Percentiles rank a stretch among this genome's conserved stretches.
These are phyloP conservation scores for Xylaria sp. DNA, from an alignment of 2,329 filamentous ascomycete species.

Conservation along the genomic window DNA sequence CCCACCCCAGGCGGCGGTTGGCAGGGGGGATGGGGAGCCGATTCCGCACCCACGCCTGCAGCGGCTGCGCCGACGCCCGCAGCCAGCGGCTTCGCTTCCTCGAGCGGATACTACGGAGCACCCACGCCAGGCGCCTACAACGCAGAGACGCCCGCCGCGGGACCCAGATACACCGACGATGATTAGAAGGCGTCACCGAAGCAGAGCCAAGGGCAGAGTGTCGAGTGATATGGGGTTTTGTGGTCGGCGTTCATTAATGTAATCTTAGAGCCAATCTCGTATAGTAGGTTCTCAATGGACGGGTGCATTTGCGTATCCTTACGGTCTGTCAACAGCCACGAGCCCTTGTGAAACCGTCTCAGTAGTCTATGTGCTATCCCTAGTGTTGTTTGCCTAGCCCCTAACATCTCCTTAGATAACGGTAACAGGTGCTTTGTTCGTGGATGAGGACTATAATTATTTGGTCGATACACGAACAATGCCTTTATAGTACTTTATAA, in stretches of 20 bases:
- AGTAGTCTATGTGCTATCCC: neutral
- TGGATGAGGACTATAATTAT: neutral
- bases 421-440: neutral
- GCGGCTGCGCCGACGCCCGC: conserved; percentile 70
- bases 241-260: neutral
- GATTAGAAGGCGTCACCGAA: conserved; percentile 25
- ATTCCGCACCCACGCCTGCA: conserved; percentile 68
- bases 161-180: conserved; percentile 38
- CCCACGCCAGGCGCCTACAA: conserved; percentile 38
- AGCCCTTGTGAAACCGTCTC: neutral
- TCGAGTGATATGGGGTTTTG: conserved; percentile 9
- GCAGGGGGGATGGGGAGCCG: conserved; percentile 61
- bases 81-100: conserved; percentile 56
- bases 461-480: neutral
- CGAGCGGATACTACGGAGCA: conserved; percentile 51
- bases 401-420: neutral
- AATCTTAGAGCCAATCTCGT: conserved; percentile 9
- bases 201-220: conserved; percentile 14
- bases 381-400: neutral
- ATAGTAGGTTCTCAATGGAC: conserved; percentile 2
- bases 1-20: conserved; percentile 70
- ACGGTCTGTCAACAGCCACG: too few relatives aligned
- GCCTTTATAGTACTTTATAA: too few relatives aligned
- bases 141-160: conserved; percentile 37
- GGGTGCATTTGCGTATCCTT: too few relatives aligned